phyloP scores from a whole-genome alignment of 2,329 filamentous ascomycete genomes.

The Talaromyces sp. region DNA sequence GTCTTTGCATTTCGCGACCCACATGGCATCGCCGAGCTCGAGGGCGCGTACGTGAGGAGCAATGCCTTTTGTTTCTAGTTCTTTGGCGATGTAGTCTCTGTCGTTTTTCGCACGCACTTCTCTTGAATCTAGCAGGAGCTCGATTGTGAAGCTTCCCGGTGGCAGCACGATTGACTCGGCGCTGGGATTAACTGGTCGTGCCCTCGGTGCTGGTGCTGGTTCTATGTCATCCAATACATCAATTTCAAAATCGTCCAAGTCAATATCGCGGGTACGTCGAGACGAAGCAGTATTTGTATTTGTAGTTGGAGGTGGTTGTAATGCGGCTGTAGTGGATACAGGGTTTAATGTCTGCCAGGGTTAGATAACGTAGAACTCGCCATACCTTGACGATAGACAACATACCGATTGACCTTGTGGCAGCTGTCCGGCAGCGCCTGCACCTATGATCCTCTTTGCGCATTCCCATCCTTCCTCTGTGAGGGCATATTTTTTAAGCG shows the following conservation, averaged over 20 bases:
- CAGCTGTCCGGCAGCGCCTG: background rate
- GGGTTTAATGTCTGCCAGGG: background rate
- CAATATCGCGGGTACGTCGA: background rate
- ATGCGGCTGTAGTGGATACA: background rate
- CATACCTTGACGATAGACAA: background rate
- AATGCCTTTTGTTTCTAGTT: slow-evolving; percentile 62
- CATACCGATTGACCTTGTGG: slow-evolving; percentile 2
- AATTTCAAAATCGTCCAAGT: slow-evolving; percentile 10
- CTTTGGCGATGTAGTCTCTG: slow-evolving; percentile 70
- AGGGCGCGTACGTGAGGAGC: slow-evolving; percentile 62
- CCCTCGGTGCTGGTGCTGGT: background rate
- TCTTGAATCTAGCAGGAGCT: slow-evolving; percentile 68
- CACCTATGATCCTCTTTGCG: slow-evolving; percentile 58
- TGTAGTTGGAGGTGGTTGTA: background rate
- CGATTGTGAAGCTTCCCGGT: slow-evolving; percentile 64
- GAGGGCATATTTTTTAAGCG: slow-evolving; percentile 62
- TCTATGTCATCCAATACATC: background rate
- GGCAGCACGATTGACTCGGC: slow-evolving; percentile 47
- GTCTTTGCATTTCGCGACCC: slow-evolving; percentile 70
- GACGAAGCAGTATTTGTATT: background rate
- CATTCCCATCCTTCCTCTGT: slow-evolving; percentile 77
- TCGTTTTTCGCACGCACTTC: slow-evolving; percentile 70
- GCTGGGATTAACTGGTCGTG: background rate
- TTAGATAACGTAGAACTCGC: background rate
- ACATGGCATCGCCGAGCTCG: slow-evolving; percentile 70